A percentile compares a stretch with the other conserved stretches of the same genome.
Evolutionary conservation across 768 basidiomycete genomes (phyloP).

Genomic region (Lepiota brunneoincarnata): DNA sequence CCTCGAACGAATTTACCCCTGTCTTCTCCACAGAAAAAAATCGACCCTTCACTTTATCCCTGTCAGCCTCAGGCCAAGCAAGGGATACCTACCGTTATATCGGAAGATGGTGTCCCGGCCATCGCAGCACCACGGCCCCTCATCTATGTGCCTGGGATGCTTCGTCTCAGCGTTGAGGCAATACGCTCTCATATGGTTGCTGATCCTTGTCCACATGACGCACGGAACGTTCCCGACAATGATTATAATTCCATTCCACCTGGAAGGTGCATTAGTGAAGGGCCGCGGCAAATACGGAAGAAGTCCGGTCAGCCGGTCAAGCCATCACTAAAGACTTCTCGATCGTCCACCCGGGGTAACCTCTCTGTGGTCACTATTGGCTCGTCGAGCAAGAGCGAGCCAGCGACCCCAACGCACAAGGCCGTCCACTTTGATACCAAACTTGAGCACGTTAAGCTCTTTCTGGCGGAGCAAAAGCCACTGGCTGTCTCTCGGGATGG

Average conservation of each 20-base stretch:
- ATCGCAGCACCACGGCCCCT: conserved; percentile 25
- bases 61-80: background rate
- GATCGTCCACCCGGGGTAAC: conserved; percentile 45
- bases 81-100: background rate
- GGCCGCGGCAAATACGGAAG: conserved; percentile 68
- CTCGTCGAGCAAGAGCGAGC: conserved; percentile 65
- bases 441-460: conserved; percentile 92
- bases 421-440: conserved; percentile 91
- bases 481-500: conserved; percentile 90
- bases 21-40: background rate
- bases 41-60: background rate
- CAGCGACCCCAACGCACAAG: conserved; percentile 79
- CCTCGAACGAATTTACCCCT: background rate
- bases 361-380: conserved; percentile 52
- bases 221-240: conserved; percentile 28
- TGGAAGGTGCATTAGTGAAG: conserved; percentile 23
- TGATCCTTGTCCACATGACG: conserved; percentile 10
- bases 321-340: conserved; percentile 79
- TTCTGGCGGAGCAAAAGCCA: conserved; percentile 93
- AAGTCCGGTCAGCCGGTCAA: conserved; percentile 94
- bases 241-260: conserved; percentile 21
- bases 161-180: conserved; percentile 27
- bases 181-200: conserved; percentile 12
- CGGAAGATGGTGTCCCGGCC: conserved; percentile 27
- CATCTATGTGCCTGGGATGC: conserved; percentile 39